These are phyloP conservation scores for Malus hybrid DNA, from an alignment of 331 rosid genomes.

Conservation along the genomic window DNA sequence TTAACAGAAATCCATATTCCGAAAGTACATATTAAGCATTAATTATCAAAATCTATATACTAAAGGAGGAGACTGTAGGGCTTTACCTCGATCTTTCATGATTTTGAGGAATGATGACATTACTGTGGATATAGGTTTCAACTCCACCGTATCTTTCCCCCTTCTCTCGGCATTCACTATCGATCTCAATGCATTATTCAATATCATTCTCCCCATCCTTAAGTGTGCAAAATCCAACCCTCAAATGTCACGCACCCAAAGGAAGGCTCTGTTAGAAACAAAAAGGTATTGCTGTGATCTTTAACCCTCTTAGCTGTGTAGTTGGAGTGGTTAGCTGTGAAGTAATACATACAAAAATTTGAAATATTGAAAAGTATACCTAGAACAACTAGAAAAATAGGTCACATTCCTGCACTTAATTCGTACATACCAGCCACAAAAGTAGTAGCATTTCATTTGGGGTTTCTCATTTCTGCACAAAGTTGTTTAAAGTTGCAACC, in stretches of 20 bases:
- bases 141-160: constrained; percentile 64
- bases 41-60: not conserved
- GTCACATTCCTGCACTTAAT: not conserved
- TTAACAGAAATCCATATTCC: not conserved
- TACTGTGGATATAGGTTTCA: constrained; percentile 66
- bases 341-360: not conserved
- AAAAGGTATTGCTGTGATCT: not conserved
- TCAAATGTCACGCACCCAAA: not conserved
- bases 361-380: not conserved
- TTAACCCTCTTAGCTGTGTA: not conserved
- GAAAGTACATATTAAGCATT: not conserved
- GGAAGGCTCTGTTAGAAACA: not conserved
- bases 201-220: constrained; percentile 63
- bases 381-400: not conserved
- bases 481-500: not conserved
- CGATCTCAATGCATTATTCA: constrained; percentile 72
- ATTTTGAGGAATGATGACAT: constrained; percentile 81
- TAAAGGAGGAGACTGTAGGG: not conserved
- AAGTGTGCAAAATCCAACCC: not conserved
- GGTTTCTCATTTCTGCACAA: not conserved
- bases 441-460: not conserved
- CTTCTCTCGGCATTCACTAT: constrained; percentile 90
- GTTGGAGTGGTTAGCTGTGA: not conserved
- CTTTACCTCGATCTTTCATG: constrained; percentile 72
- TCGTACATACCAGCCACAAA: not conserved